Base-by-base conservation (phyloP, 1,284 basidiomycete genomes). In the Ganoderma lucidum region DNA sequence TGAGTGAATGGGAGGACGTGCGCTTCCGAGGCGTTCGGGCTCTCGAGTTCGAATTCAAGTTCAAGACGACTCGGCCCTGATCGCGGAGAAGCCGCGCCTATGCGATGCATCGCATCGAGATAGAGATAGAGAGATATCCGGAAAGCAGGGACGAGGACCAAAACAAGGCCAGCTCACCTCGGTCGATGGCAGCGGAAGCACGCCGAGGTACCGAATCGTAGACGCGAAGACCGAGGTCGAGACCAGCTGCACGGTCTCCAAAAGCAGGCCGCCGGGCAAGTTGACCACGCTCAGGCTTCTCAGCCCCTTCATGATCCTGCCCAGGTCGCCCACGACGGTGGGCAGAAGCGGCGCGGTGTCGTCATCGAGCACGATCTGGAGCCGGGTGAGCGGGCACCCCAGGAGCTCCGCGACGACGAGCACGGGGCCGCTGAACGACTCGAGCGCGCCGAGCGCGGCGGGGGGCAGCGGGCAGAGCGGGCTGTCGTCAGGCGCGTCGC, bases 181-280 rank as follows among this genome's bases (percentile, higher is more conserved):
- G 42, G 53, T 53, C n/a, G 67, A 42, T 8, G 78, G 76, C 41
- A 79, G 61, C 10, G 75, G 66, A 28, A 82, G 67, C 3, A 78
- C 63, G 41, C 80, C 80, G n/a, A 82, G 64, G 64, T 79, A 75
- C 30, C 71, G 72, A 41, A 82, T 62, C 10, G 68, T 55, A 2
- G 76, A 65, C 19, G 75, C 75, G 62, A 75, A 73, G 35, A 69
- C 66, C 17, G 77, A 74, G 19, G 66, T 68, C 42, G 76, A 71
- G 55, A 78, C 64, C 41, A 75, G 69, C 23, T 73, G 71, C 17
- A 79, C 61, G 6, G 74, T 65, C 17, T 78, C 75, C 6, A 69
- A 56, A 17, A 74, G 37, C 55, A 76, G 67, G 19, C 66, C 62
- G 19, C 78, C 79, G 4, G 76, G 76, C n/a, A 78, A 64, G 44